Evolutionary conservation across 2,329 filamentous ascomycete genomes (phyloP), one percentile per base, ranked within the genome.

Genomic region (Xylariaceae sp.): DNA sequence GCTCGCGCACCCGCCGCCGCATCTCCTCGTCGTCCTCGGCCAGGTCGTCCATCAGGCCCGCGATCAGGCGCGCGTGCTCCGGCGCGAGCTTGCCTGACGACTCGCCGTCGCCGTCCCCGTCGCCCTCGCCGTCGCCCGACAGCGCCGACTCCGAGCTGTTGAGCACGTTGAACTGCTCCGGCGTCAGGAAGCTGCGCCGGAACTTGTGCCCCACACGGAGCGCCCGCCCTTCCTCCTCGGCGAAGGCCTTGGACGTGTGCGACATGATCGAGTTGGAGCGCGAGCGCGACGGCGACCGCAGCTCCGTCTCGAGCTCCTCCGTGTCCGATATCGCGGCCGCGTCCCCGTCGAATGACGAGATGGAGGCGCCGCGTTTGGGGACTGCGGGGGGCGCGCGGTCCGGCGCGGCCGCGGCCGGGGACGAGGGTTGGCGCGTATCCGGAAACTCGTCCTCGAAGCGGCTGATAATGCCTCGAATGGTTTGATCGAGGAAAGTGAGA

Each of bases 371-470:
- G 3, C 46, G 39, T 32, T 53, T 46, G 5, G 43, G 43, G 7
- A 26, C 36, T 7, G 41, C 27, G 19, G 40, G 45, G 35, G 47
- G 48, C 38, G 40, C 50, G 26, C 31, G 37, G 26, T 50, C 48
- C 2, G 50, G 44, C 5, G 43, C 30, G n/a, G 47, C 44, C n/a
- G 48, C 37, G 2, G 52, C 55, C 4, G 50, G 40, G 14, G 50
- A 51, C 22, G 53, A 44, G 11, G 49, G 48, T 35, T 65, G 66
- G 22, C 86, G 78, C 1, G 85, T 93, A 53, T 96, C 90, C 0
- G 92, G 92, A 50, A 88, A 96, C 58, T 96, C 90, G 55, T 94
- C 84, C 57, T 96, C 92, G 55, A 96, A 98, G 18, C 92, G 83
- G 55, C 86, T 80, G 52, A 96, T 96, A 63, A 96, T 95, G 45